Evolutionary conservation across 495 filamentous ascomycete species (phyloP).

Genomic region (Penicillium psychrofluorescens): DNA sequence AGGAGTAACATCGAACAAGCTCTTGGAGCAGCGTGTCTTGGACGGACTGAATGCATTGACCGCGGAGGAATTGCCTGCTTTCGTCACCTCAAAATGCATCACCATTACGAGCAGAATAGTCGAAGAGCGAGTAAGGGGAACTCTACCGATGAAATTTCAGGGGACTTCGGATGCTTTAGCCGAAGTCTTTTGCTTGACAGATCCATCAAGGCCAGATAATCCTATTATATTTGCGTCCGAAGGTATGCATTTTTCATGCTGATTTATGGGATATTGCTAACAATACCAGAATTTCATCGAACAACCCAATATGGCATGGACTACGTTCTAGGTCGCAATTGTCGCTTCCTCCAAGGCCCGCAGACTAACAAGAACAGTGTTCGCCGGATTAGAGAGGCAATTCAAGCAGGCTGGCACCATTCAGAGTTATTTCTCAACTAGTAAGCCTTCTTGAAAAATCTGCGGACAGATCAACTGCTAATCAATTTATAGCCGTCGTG

Average conservation of each 20-base stretch:
- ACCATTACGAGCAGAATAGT: constrained; percentile 29
- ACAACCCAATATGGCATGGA: constrained; percentile 57
- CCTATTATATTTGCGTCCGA: constrained; percentile 74
- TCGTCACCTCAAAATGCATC: constrained; percentile 45
- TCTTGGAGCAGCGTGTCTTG: constrained; percentile 51
- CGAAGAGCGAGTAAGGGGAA: constrained; percentile 26
- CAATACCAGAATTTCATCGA: constrained; percentile 45
- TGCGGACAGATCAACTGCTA: background rate
- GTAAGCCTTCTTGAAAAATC: constrained; percentile 26
- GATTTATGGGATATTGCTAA: background rate
- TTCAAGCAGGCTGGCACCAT: constrained; percentile 52
- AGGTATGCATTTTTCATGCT: constrained; percentile 36
- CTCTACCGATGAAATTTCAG: constrained; percentile 33
- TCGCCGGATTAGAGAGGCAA: constrained; percentile 46
- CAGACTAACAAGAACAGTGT: constrained; percentile 45
- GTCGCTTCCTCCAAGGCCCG: constrained; percentile 56
- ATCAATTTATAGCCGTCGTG: constrained; percentile 36
- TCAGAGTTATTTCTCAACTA: constrained; percentile 66
- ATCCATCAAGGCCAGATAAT: constrained; percentile 66
- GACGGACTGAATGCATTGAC: constrained; percentile 54
- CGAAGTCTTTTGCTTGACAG: constrained; percentile 71
- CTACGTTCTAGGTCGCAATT: constrained; percentile 53
- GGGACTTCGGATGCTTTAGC: constrained; percentile 62
- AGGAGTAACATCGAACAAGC: constrained; percentile 40
- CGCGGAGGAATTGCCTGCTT: constrained; percentile 62